phyloP scores from a whole-genome alignment of 768 basidiomycete genomes.

The Tephrocybe sp. region DNA sequence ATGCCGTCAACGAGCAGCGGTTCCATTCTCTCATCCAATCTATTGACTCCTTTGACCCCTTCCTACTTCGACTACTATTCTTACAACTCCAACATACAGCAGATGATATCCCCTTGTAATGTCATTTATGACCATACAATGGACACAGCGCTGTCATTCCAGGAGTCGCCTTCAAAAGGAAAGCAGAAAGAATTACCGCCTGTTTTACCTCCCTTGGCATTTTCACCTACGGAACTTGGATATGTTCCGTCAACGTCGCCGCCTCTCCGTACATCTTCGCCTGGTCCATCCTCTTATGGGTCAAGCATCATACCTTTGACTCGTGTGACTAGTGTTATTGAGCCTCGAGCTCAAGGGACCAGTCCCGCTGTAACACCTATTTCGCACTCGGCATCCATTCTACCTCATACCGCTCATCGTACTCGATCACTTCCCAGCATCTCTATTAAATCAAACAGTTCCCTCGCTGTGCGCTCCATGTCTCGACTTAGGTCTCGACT shows the following conservation, averaged over 20 bases:
- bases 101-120: conserved; percentile 15
- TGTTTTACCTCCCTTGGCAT: conserved; percentile 61
- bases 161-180: conserved; percentile 35
- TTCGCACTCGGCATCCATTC: conserved; percentile 18
- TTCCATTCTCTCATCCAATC: conserved; percentile 20
- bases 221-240: conserved; percentile 52
- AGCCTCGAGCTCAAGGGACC: conserved; percentile 2
- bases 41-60: conserved; percentile 25
- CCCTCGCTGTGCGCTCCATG: conserved; percentile 44
- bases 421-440: conserved; percentile 57
- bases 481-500: conserved; percentile 47
- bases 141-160: conserved; percentile 9
- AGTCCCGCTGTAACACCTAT: conserved; percentile 12
- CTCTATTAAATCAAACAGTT: conserved; percentile 41
- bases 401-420: conserved; percentile 38
- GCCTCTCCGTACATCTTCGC: conserved; percentile 27
- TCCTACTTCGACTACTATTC: conserved; percentile 17
- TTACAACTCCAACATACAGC: conserved; percentile 7
- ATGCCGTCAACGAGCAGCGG: conserved; percentile 22
- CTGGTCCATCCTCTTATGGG: conserved; percentile 40
- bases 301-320: conserved; percentile 18
- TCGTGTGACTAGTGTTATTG: conserved; percentile 9
- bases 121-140: conserved; percentile 9
- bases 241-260: conserved; percentile 41
- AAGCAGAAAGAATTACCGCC: conserved; percentile 67